Percentiles rank a stretch among this genome's conserved stretches.
phyloP scores from a whole-genome alignment of 2,329 filamentous ascomycete genomes.

The Hysterium pulicare region DNA sequence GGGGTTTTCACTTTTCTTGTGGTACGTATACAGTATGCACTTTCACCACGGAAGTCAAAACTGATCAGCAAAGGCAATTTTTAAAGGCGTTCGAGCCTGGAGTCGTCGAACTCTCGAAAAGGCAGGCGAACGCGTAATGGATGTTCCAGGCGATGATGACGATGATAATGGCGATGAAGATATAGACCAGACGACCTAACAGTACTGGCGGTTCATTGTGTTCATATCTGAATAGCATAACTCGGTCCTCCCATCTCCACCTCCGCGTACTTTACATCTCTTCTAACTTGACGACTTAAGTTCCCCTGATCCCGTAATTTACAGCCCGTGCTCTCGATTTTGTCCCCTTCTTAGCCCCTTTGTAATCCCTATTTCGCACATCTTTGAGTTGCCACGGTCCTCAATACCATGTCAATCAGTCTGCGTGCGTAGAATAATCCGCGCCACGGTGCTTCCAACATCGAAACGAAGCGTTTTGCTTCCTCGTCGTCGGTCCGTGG shows the following conservation, averaged over 20 bases:
- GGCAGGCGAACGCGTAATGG: conserved; percentile 76
- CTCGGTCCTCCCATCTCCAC: conserved; percentile 9
- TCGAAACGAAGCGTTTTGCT: neutral
- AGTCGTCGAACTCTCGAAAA: conserved; percentile 70
- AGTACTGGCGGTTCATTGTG: neutral
- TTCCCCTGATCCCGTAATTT: too few species aligned
- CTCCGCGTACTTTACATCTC: neutral
- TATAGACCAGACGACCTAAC: neutral
- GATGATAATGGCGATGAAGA: conserved; percentile 49
- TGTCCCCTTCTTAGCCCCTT: too few species aligned
- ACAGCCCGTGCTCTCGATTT: too few species aligned
- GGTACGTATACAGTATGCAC: conserved; percentile 49
- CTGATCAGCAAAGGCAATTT: conserved; percentile 65
- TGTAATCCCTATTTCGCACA: conserved; percentile 64
- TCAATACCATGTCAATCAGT: conserved; percentile 92
- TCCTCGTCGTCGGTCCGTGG: neutral
- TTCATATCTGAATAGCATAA: conserved; percentile 3
- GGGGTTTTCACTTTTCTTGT: conserved; percentile 76
- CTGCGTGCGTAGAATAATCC: conserved; percentile 77
- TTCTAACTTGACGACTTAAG: neutral
- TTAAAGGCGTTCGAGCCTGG: conserved; percentile 74
- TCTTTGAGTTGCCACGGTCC: conserved; percentile 92
- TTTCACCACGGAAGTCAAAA: neutral
- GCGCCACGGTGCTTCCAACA: conserved; percentile 7
- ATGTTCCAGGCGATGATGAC: conserved; percentile 67